Evolutionary conservation across 768 basidiomycete genomes (phyloP), one percentile per base, ranked within the genome.

Genomic region (Calvatia gigantea): DNA sequence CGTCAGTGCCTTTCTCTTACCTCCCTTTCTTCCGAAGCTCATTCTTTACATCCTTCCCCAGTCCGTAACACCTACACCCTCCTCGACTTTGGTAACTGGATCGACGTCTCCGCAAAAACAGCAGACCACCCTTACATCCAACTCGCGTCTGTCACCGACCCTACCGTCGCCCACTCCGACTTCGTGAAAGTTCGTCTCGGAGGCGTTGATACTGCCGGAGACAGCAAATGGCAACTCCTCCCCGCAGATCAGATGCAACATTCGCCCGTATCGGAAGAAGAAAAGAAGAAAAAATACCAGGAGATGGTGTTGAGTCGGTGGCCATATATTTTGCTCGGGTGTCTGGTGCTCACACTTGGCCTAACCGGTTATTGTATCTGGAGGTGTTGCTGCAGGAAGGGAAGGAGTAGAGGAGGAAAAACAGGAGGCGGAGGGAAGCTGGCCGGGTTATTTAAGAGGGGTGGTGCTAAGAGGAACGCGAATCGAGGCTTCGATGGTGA

Each of bases 281-380:
- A 87, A 68, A 85, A 86, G 72, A 87, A 88, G 71, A 78, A 84
- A 50, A 73, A 74, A 56, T 81, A 83, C 60, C 79, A 83, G 63
- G 85, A 84, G 67, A 72, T 76, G 73, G 73, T 84, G 35, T 76
- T 85, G 62, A 86, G 83, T 63, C 85, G 76, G 56, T 90, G 85
- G 89, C 87, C 84, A 2, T 87, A 86, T 64, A 87, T 88, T 64
- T 75, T 86, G 41, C 58, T 74, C 7, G 88, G 85, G 33, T 81
- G 82, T 58, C 71, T 90, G 25, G 67, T 76, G 2, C 68, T 83
- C 56, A 66, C 83, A 23, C 51, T 77, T 29, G 60, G 82, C 41
- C 60, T 79, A 28, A 54, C 77, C 29, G 80, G 78, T 8, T 71
- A 75, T 51, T 78, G 78, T 58, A 60, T 86, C 21, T 87, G 83